phyloP scores from a whole-genome alignment of 495 filamentous ascomycete species.

The Penicillium robsamsonii region DNA sequence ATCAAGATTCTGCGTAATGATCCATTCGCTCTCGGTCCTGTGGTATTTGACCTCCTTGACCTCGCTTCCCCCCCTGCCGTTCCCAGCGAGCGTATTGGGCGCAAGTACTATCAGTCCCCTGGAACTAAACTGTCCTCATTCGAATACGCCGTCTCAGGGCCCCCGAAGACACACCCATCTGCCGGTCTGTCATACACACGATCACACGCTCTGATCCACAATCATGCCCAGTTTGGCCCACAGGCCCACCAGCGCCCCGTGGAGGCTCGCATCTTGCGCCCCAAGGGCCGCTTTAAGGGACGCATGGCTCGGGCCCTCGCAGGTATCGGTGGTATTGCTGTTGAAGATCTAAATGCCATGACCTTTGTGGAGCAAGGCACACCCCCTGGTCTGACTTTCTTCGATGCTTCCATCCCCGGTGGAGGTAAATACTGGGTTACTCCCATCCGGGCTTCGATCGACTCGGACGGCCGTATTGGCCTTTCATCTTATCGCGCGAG shows the following conservation, averaged over 20 bases:
- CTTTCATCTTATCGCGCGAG: slow-evolving; percentile 49
- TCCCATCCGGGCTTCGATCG: slow-evolving; percentile 53
- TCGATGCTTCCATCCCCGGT: slow-evolving; percentile 60
- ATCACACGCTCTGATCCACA: slow-evolving; percentile 63
- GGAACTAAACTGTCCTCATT: slow-evolving; percentile 37
- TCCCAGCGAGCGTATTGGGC: slow-evolving; percentile 36
- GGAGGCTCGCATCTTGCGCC: slow-evolving; percentile 62
- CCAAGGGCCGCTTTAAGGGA: slow-evolving; percentile 41
- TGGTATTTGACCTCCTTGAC: slow-evolving; percentile 49
- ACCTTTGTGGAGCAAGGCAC: slow-evolving; percentile 34
- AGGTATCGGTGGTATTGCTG: slow-evolving; percentile 52
- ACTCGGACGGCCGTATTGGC: slow-evolving; percentile 57
- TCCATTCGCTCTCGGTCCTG: slow-evolving; percentile 43
- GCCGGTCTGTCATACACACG: slow-evolving; percentile 85
- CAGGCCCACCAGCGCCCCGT: slow-evolving; percentile 61
- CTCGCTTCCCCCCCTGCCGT: slow-evolving; percentile 44
- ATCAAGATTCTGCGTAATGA: slow-evolving; percentile 59
- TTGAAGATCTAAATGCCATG: slow-evolving; percentile 45
- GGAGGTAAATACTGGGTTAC: slow-evolving; percentile 66
- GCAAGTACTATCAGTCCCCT: slow-evolving; percentile 38
- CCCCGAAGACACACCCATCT: slow-evolving; percentile 86
- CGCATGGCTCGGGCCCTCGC: slow-evolving; percentile 38
- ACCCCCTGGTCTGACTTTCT: slow-evolving; percentile 39
- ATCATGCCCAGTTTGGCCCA: slow-evolving; percentile 83
- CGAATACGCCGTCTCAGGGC: slow-evolving; percentile 58